These are phyloP conservation scores for Streptanthus diversifolius DNA, from an alignment of 345 rosid species.

Conservation along the genomic window DNA sequence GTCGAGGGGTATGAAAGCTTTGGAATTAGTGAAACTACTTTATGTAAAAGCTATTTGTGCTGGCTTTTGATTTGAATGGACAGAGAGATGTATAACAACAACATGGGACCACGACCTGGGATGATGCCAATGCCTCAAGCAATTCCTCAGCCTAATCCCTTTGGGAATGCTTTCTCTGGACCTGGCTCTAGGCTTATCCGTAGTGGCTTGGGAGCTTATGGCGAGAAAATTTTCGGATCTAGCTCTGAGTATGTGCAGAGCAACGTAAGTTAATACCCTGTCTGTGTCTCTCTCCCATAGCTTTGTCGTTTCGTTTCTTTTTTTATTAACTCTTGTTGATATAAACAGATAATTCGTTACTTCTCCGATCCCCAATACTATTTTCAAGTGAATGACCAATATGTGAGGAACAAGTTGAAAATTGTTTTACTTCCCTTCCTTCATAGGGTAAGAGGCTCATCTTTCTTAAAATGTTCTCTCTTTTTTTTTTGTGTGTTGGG, in stretches of 20 bases:
- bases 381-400: slow-evolving; percentile 94
- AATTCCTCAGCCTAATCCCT: slow-evolving; percentile 73
- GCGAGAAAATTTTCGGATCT: slow-evolving; percentile 87
- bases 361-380: slow-evolving; percentile 97
- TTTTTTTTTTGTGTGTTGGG: neutral
- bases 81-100: slow-evolving; percentile 71
- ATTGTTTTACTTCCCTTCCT: slow-evolving; percentile 84
- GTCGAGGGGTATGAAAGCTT: neutral
- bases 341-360: slow-evolving; percentile 73
- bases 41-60: neutral
- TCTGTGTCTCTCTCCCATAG: neutral
- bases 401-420: slow-evolving; percentile 96
- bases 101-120: slow-evolving; percentile 67
- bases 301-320: neutral
- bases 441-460: slow-evolving; percentile 69
- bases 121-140: slow-evolving; percentile 57
- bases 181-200: slow-evolving; percentile 91
- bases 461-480: neutral
- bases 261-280: slow-evolving; percentile 52
- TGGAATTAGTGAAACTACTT: neutral
- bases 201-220: slow-evolving; percentile 92
- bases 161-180: slow-evolving; percentile 84
- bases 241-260: slow-evolving; percentile 98
- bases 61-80: slow-evolving; percentile 9
- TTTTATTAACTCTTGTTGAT: neutral